Conservation (phyloP, 768 basidiomycete species). For the Lyophyllum atratum region DNA sequence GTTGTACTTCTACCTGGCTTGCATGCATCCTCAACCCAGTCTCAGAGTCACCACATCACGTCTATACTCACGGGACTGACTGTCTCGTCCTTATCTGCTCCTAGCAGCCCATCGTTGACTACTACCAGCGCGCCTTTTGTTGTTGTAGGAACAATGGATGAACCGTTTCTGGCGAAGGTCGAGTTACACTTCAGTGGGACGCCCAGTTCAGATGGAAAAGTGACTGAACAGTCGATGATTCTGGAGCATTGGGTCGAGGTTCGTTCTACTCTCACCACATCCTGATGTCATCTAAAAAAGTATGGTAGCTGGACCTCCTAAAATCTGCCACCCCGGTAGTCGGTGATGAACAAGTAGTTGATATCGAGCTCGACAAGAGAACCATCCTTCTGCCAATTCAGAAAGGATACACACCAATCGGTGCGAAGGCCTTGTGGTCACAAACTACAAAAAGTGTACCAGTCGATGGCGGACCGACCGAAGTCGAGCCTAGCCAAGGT, state of each 20-base stretch:
- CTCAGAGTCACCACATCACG: slow-evolving; percentile 45
- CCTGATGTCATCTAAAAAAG: background rate
- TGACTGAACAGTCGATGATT: slow-evolving; percentile 33
- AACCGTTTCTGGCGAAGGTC: slow-evolving; percentile 49
- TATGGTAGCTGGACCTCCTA: slow-evolving; percentile 42
- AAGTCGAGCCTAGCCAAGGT: slow-evolving; percentile 1
- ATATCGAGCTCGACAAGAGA: slow-evolving; percentile 51
- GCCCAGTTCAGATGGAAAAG: slow-evolving; percentile 18
- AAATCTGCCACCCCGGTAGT: slow-evolving; percentile 31
- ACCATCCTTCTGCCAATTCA: slow-evolving; percentile 40
- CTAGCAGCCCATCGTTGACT: slow-evolving; percentile 13
- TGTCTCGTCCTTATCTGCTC: slow-evolving; percentile 31
- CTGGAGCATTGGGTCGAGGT: slow-evolving; percentile 62
- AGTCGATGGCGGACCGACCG: background rate
- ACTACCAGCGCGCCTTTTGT: slow-evolving; percentile 44
- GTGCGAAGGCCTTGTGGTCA: slow-evolving; percentile 39
- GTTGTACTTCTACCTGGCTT: slow-evolving; percentile 10
- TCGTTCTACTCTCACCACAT: slow-evolving; percentile 10
- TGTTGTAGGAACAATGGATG: slow-evolving; percentile 40
- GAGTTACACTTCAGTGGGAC: slow-evolving; percentile 45
- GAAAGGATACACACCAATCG: slow-evolving; percentile 31
- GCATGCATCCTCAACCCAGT: slow-evolving; percentile 7
- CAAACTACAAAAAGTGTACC: slow-evolving; percentile 3
- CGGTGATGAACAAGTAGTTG: slow-evolving; percentile 55
- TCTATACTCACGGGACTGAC: slow-evolving; percentile 40